Percentiles rank a stretch among this genome's conserved stretches.
Conservation (phyloP, 176 grass and related monocot species). For the Raddia distichophylla region DNA sequence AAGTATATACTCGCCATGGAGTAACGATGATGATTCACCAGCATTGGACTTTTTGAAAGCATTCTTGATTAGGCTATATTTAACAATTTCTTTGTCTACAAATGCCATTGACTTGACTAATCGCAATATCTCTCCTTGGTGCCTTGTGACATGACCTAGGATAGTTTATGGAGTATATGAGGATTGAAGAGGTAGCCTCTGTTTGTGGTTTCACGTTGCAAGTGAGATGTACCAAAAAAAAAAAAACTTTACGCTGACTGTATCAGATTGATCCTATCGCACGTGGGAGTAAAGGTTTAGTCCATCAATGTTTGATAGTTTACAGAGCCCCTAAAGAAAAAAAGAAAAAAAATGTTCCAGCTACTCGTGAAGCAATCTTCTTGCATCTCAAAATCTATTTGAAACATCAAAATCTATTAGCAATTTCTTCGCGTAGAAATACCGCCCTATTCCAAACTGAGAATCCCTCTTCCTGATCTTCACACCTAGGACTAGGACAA, state of each 20-base stretch:
- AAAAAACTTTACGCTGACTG: background rate
- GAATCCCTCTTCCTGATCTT: too few relatives aligned
- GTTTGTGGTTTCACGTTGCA: background rate
- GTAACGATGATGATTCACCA: background rate
- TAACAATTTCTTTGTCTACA: background rate
- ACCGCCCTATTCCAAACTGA: too few relatives aligned
- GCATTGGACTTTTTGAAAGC: background rate
- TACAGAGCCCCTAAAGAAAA: too few relatives aligned
- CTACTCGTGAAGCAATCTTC: too few relatives aligned
- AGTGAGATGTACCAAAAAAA: background rate
- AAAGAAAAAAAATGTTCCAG: too few relatives aligned
- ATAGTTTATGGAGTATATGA: background rate
- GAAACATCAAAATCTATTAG: too few relatives aligned
- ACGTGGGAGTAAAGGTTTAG: background rate
- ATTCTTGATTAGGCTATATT: background rate
- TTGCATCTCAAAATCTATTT: too few relatives aligned
- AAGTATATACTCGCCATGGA: background rate
- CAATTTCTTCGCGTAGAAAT: too few relatives aligned
- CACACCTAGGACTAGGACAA: too few relatives aligned
- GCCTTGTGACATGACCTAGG: background rate
- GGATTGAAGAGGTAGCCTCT: background rate
- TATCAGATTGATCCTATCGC: background rate
- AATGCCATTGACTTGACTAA: conserved; percentile 1
- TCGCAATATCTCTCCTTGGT: background rate
- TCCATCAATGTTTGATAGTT: too few relatives aligned